A percentile compares a stretch with the other conserved stretches of the same genome.
These are phyloP conservation scores for Diversispora eburnea DNA, from an alignment of 192 early-diverging fungal species.

Conservation along the genomic window DNA sequence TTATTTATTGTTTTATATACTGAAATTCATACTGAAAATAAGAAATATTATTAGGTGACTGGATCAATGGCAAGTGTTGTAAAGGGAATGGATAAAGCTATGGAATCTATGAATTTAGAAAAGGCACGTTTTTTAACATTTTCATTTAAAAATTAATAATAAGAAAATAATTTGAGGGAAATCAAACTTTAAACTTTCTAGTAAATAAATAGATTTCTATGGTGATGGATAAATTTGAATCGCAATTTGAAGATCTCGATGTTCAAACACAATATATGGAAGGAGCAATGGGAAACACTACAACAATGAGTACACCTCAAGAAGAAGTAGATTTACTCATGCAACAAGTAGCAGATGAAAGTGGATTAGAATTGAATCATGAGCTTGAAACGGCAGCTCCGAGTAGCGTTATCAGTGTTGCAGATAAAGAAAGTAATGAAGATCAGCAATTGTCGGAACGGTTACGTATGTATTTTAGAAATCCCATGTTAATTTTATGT, in stretches of 20 bases:
- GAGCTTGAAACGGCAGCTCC: conserved; percentile 54
- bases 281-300: conserved; percentile 82
- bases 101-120: conserved; percentile 94
- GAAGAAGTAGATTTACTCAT: conserved; percentile 91
- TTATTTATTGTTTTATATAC: neutral
- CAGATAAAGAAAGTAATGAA: conserved; percentile 40
- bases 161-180: neutral
- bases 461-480: conserved; percentile 14
- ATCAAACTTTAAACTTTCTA: neutral
- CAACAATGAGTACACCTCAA: conserved; percentile 82
- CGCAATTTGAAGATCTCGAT: conserved; percentile 95
- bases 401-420: conserved; percentile 34
- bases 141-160: neutral
- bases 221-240: conserved; percentile 99
- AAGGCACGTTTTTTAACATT: conserved; percentile 49
- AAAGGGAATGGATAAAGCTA: conserved; percentile 90
- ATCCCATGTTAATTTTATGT: neutral
- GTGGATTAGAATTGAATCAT: conserved; percentile 84
- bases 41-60: conserved; percentile 51
- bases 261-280: conserved; percentile 98
- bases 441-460: conserved; percentile 33
- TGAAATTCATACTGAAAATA: neutral
- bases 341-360: conserved; percentile 96
- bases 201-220: conserved; percentile 66
- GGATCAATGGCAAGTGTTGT: conserved; percentile 84